Evolutionary conservation across 2,329 filamentous ascomycete species (phyloP), one percentile per base, ranked within the genome.

Genomic region (Aureobasidium melanogenum): DNA sequence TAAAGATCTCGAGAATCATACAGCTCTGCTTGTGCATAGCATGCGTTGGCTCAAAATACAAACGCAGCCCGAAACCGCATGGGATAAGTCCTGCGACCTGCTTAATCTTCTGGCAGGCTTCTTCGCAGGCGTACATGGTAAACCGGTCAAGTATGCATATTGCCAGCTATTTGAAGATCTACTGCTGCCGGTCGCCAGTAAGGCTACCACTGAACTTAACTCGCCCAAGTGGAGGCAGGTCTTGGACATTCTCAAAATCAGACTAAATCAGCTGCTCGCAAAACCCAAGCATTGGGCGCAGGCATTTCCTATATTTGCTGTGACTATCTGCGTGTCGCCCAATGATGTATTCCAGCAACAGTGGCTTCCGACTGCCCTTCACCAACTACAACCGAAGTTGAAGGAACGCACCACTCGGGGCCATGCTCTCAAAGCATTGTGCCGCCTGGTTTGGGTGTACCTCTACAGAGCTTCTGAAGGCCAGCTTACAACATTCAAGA

Each of bases 281-380:
- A 99, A 99, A 73, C 91, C 92, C 38, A 88, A 92, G 47, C 91
- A 99, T 73, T 99, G 94, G 95, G 78, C 83, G 17, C 86, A 89
- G 64, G 88, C 92, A 0, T 97, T 96, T 68, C 92, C 94, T 5
- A 78, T 97, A 52, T 91, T 93, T 63, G 88, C 89, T 7, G 88
- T 93, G 3, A 80, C 97, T 67, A 81, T 97, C 15, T 99, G 93
- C 71, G 87, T 92, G 26, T 97, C 94, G 6, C 86, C 90, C 0
- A 84, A 86, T 5, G 94, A 99, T 30, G 84, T 82, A 1, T 97
- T 97, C 66, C 84, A 85, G 43, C 82, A 84, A 5, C 91, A 96
- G 69, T 99, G 94, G 94, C 81, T 94, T 43, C 86, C 91, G 59
- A 78, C 96, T 63, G 82, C 95, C 41, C 82, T 88, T 50, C 43